Percentiles rank a stretch among this genome's conserved stretches.
These are phyloP conservation scores for Vigna hirtella DNA, from an alignment of 306 rosid species.

Conservation along the genomic window DNA sequence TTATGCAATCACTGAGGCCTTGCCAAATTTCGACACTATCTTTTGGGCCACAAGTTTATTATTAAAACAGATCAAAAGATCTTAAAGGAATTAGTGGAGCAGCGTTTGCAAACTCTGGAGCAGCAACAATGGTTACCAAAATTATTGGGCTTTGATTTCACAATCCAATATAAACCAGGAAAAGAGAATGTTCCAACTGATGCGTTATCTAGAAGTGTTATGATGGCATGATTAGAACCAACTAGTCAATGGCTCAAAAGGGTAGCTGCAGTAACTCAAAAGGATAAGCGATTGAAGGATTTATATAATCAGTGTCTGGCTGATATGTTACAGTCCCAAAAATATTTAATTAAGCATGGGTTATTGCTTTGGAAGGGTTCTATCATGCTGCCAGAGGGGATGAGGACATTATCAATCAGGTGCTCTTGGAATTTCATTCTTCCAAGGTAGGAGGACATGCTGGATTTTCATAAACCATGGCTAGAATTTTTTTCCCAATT, in stretches of 20 bases:
- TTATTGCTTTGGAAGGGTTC: neutral
- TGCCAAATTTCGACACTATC: neutral
- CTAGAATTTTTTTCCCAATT: too few species aligned
- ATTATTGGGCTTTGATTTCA: neutral
- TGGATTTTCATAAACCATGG: too few species aligned
- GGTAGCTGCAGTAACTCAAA: neutral
- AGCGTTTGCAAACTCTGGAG: neutral
- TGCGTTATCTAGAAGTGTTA: neutral
- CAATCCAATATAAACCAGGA: too few species aligned
- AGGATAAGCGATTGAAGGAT: neutral
- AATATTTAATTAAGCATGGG: neutral
- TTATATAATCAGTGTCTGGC: neutral
- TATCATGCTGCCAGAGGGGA: neutral
- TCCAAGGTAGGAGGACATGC: too few species aligned
- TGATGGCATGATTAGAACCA: neutral
- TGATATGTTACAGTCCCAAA: neutral
- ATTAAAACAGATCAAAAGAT: neutral
- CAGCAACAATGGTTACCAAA: neutral
- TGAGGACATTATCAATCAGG: neutral
- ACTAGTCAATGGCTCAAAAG: fast-evolving
- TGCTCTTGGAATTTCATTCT: too few species aligned
- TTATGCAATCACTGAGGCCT: neutral
- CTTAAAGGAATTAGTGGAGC: neutral
- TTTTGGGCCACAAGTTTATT: neutral
- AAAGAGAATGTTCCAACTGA: too few species aligned